phyloP scores from a whole-genome alignment of 768 basidiomycete species.

The Cystobasidium ongulense region DNA sequence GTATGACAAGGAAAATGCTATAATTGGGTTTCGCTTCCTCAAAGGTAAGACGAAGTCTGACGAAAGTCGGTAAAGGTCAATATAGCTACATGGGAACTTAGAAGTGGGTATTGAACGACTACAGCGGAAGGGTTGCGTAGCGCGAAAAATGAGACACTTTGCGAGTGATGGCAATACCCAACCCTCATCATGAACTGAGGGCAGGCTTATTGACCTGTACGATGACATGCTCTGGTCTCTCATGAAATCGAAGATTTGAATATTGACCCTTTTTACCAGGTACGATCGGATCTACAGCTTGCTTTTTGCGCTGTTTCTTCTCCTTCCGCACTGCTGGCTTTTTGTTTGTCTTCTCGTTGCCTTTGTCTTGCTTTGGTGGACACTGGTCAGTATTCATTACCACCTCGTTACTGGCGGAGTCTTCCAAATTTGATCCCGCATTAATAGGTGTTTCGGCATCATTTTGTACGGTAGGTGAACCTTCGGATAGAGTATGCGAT shows the following conservation, averaged over 20 bases:
- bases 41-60: too few species aligned
- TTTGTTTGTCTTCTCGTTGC: background rate
- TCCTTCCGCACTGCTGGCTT: background rate
- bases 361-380: background rate
- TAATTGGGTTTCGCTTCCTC: background rate
- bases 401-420: background rate
- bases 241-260: background rate
- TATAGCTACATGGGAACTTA: background rate
- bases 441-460: background rate
- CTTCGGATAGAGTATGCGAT: background rate
- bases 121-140: background rate
- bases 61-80: too few species aligned
- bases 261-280: conserved; percentile 13
- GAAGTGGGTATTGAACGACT: background rate
- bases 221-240: conserved; percentile 5
- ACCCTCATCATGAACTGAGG: too few species aligned
- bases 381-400: background rate
- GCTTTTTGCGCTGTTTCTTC: background rate
- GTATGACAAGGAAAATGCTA: background rate
- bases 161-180: background rate
- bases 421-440: background rate
- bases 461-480: background rate
- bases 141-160: background rate
- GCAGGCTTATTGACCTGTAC: background rate
- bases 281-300: background rate